Conservation (phyloP, 2,329 filamentous ascomycete species). For the Claviceps capensis region DNA sequence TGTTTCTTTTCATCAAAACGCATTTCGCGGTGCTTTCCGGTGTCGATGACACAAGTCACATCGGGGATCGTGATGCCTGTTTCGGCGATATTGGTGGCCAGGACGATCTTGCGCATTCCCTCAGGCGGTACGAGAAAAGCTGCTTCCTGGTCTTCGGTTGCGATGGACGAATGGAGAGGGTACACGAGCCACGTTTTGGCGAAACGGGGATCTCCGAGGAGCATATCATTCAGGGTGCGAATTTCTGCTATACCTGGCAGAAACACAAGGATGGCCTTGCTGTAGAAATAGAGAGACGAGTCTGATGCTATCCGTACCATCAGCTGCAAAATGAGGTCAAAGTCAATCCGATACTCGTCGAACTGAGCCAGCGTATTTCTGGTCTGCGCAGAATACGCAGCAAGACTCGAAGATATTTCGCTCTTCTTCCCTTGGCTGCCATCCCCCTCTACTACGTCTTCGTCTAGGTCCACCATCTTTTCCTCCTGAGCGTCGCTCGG, state of each 20-base stretch:
- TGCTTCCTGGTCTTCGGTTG: constrained; percentile 89
- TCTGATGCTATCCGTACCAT: constrained; percentile 63
- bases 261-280: constrained; percentile 88
- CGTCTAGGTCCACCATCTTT: constrained; percentile 48
- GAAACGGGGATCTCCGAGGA: constrained; percentile 66
- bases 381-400: constrained; percentile 64
- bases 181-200: constrained; percentile 70
- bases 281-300: constrained; percentile 53
- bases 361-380: constrained; percentile 60
- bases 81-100: constrained; percentile 96
- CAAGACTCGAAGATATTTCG: constrained; percentile 50
- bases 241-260: constrained; percentile 92
- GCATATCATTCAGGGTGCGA: constrained; percentile 70
- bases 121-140: constrained; percentile 77
- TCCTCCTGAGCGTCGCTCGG: constrained; percentile 30
- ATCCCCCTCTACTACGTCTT: constrained; percentile 40
- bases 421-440: constrained; percentile 34
- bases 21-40: constrained; percentile 96
- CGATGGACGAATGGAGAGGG: constrained; percentile 85
- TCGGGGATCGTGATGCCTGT: constrained; percentile 98
- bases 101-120: constrained; percentile 79
- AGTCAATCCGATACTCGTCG: constrained; percentile 87
- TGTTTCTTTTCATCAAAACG: constrained; percentile 88
- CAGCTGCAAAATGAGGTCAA: constrained; percentile 69
- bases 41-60: constrained; percentile 92